Percentiles rank a stretch among this genome's conserved stretches.
Conservation (phyloP, 441 rosid genomes). For the Pelargonium australe region DNA sequence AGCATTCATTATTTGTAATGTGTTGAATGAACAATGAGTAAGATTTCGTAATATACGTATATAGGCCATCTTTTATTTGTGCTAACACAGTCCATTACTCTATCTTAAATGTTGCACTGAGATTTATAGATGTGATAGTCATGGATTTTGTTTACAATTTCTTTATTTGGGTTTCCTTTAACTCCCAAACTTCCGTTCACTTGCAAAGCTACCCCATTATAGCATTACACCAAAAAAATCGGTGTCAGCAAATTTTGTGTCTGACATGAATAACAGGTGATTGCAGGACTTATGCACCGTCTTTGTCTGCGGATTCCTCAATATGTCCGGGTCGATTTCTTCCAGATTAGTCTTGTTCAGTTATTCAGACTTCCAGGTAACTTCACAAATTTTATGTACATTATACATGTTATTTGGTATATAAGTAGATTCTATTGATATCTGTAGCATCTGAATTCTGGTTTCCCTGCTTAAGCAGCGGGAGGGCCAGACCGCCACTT, state of each 20-base stretch:
- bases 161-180: background rate
- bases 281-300: slow-evolving; percentile 9
- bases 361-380: slow-evolving; percentile 10
- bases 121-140: background rate
- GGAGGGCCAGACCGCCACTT: too few relatives aligned
- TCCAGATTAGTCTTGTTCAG: slow-evolving; percentile 15
- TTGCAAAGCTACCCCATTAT: too few relatives aligned
- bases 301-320: slow-evolving; percentile 16
- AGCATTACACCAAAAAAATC: background rate
- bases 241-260: background rate
- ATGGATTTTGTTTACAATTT: background rate
- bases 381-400: background rate
- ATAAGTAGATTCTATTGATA: background rate
- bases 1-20: background rate
- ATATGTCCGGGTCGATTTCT: slow-evolving; percentile 11
- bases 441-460: background rate
- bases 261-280: slow-evolving; percentile 11
- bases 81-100: background rate
- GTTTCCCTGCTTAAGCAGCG: background rate
- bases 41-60: background rate
- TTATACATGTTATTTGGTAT: background rate
- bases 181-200: too few relatives aligned
- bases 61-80: background rate
- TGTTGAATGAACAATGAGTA: background rate
- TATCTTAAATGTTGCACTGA: background rate